Base-by-base conservation (phyloP, 2,329 filamentous ascomycete species). In the Beauveria sp. region DNA sequence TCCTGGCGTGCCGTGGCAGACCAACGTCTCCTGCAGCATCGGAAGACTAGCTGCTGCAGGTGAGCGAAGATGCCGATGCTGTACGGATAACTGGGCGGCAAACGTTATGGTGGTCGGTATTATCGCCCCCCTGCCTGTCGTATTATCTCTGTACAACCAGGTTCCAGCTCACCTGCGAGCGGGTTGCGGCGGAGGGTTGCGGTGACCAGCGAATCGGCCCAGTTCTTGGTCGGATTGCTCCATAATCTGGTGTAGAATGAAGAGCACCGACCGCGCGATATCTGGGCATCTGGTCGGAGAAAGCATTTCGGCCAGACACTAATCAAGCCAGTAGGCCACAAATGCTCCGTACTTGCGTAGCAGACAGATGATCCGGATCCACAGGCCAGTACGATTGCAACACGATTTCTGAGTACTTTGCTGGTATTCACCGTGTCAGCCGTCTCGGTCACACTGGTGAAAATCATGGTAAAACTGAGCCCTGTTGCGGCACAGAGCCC, bases 201-300 rank as follows among this genome's bases (percentile, higher is more conserved):
- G 53, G 46, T 34, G 38, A 26, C 57, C 47, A 52, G 51, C 47
- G 57, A 53, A 60, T 53, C 40, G 57, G 57, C 57, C 57, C 49
- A 60, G 57, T 24, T 52, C 46, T 34, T 53, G 26, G 40, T 30
- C 10, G 57, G 40, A 60, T 53, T 60, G 47, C 38, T 52, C 57
- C 57, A 59, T 59, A 52, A 28, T 52, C 24, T 38, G 9, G 34
- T 34, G 3, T 34, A 30, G 56, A 38, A 43, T 45, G 49, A 56
- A 45, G 30, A 46, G 57, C 47, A 51, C 56, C 22, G 49, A 47
- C 49, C 38, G 49, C 40, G 47, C 57, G 20, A 50, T 45, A 59
- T 59, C 54, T 58, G 53, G 42, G 38, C 53, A 49, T 58, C 40
- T 60, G 38, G 49, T 26, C 57, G 49, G 57, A 60, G 40, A 54